Evolutionary conservation across 495 filamentous ascomycete genomes (phyloP).

Genomic region (Hyaloscypha finlandica): DNA sequence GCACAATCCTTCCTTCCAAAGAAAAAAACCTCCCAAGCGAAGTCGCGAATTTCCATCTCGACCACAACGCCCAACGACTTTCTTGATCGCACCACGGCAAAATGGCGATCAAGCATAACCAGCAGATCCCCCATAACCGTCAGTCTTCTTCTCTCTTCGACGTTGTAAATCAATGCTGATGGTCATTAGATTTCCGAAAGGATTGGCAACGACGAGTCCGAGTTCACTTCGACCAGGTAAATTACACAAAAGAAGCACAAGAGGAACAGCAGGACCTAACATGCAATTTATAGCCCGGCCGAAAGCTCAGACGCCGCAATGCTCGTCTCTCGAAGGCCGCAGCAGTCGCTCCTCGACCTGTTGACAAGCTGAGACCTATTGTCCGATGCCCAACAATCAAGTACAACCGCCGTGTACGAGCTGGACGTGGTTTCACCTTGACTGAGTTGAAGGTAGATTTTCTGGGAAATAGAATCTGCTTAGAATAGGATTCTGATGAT

Average conservation of each 20-base stretch:
- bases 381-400: constrained; percentile 82
- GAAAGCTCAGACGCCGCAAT: constrained; percentile 87
- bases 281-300: constrained; percentile 70
- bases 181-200: constrained; percentile 91
- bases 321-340: constrained; percentile 91
- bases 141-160: constrained; percentile 40
- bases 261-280: constrained; percentile 34
- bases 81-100: constrained; percentile 35
- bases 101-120: constrained; percentile 98
- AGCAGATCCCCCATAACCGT: constrained; percentile 98
- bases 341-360: constrained; percentile 89
- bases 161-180: constrained; percentile 24
- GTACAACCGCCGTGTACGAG: constrained; percentile 97
- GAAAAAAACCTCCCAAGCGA: neutral
- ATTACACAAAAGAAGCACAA: constrained; percentile 37
- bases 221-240: constrained; percentile 99
- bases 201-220: constrained; percentile 99
- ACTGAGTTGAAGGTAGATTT: constrained; percentile 90
- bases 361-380: constrained; percentile 94
- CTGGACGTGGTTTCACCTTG: constrained; percentile 95
- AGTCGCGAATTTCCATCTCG: constrained; percentile 18
- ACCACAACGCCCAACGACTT: constrained; percentile 50
- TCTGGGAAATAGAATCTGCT: neutral
- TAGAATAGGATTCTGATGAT: constrained; percentile 24
- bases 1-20: neutral